These are phyloP conservation scores for Rhododendron henanense DNA, from an alignment of 148 eudicot species.

Conservation along the genomic window DNA sequence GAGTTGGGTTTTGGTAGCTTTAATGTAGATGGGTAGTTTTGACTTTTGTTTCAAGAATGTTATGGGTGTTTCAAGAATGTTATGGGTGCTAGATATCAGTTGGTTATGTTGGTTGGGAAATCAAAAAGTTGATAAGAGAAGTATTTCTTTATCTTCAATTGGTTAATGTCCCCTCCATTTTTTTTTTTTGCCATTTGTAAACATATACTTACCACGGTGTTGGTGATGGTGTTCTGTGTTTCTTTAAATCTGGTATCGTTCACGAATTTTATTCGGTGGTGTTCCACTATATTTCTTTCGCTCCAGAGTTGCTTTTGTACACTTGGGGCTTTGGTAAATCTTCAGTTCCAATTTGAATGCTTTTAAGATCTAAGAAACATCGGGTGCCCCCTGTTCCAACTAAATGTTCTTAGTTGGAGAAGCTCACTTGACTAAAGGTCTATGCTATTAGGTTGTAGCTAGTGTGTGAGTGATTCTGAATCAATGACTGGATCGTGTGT, in stretches of 20 bases:
- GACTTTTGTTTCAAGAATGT: slow-evolving; percentile 1
- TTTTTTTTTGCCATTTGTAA: not conserved
- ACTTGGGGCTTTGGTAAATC: not conserved
- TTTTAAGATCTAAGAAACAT: not conserved
- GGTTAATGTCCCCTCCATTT: too few species aligned
- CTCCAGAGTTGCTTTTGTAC: not conserved
- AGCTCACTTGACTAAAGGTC: not conserved
- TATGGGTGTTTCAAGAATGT: not conserved
- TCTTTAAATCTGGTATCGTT: not conserved
- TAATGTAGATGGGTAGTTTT: slow-evolving; percentile 10
- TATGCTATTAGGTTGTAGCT: not conserved
- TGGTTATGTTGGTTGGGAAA: slow-evolving; percentile 16
- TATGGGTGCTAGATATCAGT: not conserved
- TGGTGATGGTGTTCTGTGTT: not conserved
- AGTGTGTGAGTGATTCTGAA: not conserved
- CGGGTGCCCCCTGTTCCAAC: not conserved
- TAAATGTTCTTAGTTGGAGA: not conserved
- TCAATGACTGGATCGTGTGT: not conserved
- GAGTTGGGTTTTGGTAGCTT: slow-evolving; percentile 13
- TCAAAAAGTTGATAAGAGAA: not conserved
- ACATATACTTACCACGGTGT: not conserved
- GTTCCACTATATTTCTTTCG: not conserved
- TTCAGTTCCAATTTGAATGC: not conserved
- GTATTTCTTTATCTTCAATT: not conserved
- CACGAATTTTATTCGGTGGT: not conserved